Evolutionary conservation across 2,329 filamentous ascomycete genomes (phyloP), one percentile per base, ranked within the genome.

Genomic region (Hirsutella minnesotensis): DNA sequence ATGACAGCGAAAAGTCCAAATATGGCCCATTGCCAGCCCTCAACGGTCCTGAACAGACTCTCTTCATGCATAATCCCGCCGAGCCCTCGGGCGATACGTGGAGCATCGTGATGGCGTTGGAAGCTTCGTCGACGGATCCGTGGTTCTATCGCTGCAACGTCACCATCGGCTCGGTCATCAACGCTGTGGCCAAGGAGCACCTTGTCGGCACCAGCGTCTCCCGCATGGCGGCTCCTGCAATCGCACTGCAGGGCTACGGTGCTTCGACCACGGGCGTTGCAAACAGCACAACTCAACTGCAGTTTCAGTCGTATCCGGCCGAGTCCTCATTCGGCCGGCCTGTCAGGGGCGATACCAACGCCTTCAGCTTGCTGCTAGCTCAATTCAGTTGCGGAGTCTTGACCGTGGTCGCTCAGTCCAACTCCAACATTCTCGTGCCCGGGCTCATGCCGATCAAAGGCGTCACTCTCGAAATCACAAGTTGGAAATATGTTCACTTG

Each of bases 61-160:
- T 59, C 1, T 68, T 59, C 47, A 58, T 64, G 49, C 61, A 62
- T 9, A 51, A 60, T 39, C 49, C 46, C 0, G 41, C 43, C 8
- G 40, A 38, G 8, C 47, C 43, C 5, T 57, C 58, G 42, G 56
- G 51, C 13, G 21, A 46, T 0, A 44, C 53, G 5, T 62, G 59
- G 48, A 52, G 49, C 40, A 34, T 46, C 13, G 52, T 68, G 7
- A 46, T 55, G 22, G 65, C 56, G 3, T 64, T 69, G 15, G 65
- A 69, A 44, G 55, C 64, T 2, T 64, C 59, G 0, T 19, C 41
- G 15, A 53, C 44, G 1, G 43, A 58, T 4, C 54, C 65, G 0
- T 69, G 64, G 64, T 67, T 58, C 44, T 69, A 69, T 50, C 46
- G 41, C 13, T 69, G 66, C 52, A 61, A 66, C 40, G 53, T 65